Evolutionary conservation across 495 filamentous ascomycete genomes (phyloP).

Genomic region (Terfezia boudieri): DNA sequence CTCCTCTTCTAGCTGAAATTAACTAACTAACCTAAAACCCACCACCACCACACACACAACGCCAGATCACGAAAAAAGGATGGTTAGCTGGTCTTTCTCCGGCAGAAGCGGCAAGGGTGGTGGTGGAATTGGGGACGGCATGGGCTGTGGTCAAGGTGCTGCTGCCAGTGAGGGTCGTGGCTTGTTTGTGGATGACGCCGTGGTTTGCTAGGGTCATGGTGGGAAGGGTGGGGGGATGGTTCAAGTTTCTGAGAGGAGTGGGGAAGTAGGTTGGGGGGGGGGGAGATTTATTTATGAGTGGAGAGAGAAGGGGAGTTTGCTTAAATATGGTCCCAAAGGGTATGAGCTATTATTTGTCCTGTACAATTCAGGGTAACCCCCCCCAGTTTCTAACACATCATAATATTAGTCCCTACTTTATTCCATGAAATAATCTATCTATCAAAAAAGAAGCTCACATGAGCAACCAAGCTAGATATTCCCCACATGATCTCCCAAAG

Average conservation of each 20-base stretch:
- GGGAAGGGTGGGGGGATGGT: neutral
- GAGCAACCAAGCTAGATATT: too few relatives aligned
- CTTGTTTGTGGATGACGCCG: slow-evolving; percentile 73
- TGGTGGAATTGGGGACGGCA: slow-evolving; percentile 45
- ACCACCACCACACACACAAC: too few relatives aligned
- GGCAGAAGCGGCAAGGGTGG: slow-evolving; percentile 24
- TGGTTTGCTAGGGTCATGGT: slow-evolving; percentile 50
- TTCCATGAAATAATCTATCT: too few relatives aligned
- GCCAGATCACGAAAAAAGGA: slow-evolving; percentile 15
- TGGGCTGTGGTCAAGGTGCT: slow-evolving; percentile 74
- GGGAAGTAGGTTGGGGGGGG: neutral
- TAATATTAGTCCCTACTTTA: too few relatives aligned
- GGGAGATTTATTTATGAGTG: neutral
- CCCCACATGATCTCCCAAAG: too few relatives aligned
- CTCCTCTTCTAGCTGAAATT: too few relatives aligned
- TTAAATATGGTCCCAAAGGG: too few relatives aligned
- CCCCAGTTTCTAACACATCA: too few relatives aligned
- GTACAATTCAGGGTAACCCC: too few relatives aligned
- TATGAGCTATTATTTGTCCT: too few relatives aligned
- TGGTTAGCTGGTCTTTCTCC: slow-evolving; percentile 23
- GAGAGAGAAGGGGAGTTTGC: neutral
- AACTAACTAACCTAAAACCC: neutral
- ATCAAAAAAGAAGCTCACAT: too few relatives aligned
- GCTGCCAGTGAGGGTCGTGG: slow-evolving; percentile 47
- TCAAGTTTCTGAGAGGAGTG: neutral